These are phyloP conservation scores for Micractinium conductrix DNA, from an alignment of 139 green algal genomes.

Conservation along the genomic window DNA sequence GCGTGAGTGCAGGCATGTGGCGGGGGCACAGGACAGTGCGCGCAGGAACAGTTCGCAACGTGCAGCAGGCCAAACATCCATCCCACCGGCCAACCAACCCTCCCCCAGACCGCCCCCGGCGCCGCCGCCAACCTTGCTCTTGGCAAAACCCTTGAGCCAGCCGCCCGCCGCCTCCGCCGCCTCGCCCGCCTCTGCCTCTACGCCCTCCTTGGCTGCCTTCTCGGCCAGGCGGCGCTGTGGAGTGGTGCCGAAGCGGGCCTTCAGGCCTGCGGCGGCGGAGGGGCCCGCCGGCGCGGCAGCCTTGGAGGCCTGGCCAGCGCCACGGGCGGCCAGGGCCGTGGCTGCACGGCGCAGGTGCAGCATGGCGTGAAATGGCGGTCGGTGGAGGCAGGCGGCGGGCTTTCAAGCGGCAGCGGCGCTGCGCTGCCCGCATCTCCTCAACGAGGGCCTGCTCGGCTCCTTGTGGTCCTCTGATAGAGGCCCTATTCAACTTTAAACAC, in stretches of 20 bases:
- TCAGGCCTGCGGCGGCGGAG: neutral
- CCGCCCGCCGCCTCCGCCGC: neutral
- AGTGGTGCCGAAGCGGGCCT: neutral
- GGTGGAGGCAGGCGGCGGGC: no score
- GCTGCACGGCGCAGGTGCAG: no score
- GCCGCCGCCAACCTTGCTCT: no score
- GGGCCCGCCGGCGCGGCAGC: no score
- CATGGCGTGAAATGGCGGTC: no score
- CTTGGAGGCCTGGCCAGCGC: neutral
- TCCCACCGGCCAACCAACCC: neutral
- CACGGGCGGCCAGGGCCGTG: no score
- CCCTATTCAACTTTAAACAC: no score
- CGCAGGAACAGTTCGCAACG: neutral
- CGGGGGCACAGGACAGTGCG: neutral
- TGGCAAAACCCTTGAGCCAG: slow-evolving; percentile 12
- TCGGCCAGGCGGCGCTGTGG: neutral
- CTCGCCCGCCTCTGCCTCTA: neutral
- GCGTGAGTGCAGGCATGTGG: neutral
- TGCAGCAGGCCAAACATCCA: neutral
- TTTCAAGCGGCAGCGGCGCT: no score
- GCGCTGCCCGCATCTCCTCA: no score
- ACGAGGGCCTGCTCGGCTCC: no score
- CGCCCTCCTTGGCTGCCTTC: neutral
- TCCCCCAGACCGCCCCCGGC: neutral
- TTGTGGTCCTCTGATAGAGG: no score